These are phyloP conservation scores for Elsinoe necatrix DNA, from an alignment of 2,329 filamentous ascomycete genomes.

Conservation along the genomic window DNA sequence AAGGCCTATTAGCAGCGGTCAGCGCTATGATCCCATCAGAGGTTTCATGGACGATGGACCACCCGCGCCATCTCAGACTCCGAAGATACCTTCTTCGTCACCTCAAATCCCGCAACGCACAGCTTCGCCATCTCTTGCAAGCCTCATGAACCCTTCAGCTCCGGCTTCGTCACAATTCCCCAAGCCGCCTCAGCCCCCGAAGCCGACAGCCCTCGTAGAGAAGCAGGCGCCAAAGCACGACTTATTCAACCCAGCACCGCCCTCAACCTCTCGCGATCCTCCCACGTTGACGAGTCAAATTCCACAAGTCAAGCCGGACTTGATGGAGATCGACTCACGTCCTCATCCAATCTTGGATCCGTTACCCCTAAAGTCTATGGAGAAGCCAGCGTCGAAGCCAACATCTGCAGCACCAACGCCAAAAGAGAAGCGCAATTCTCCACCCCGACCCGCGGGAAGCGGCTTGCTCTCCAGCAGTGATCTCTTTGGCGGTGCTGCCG, in stretches of 20 bases:
- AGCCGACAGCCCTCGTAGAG: constrained; percentile 20
- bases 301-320: constrained; percentile 21
- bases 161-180: constrained; percentile 24
- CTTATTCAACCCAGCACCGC: constrained; percentile 16
- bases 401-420: constrained; percentile 19
- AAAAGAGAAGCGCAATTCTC: constrained; percentile 42
- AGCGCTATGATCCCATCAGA: constrained; percentile 83
- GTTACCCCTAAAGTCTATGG: neutral
- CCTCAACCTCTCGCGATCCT: neutral
- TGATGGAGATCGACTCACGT: constrained; percentile 27
- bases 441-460: constrained; percentile 51
- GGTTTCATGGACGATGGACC: constrained; percentile 45
- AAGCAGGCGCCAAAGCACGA: neutral
- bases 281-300: neutral
- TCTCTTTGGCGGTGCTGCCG: constrained; percentile 47
- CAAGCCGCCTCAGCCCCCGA: constrained; percentile 21
- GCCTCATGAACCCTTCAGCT: constrained; percentile 53
- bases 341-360: constrained; percentile 4
- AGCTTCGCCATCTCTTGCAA: constrained; percentile 83
- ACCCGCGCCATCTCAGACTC: constrained; percentile 22
- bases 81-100: constrained; percentile 22
- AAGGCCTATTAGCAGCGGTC: constrained; percentile 57
- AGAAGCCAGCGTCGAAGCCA: constrained; percentile 12
- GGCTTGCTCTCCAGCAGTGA: constrained; percentile 56
- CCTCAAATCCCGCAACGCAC: constrained; percentile 37